Conservation (phyloP, 1,139 yeast species). For the Waltiozyma sp. region DNA sequence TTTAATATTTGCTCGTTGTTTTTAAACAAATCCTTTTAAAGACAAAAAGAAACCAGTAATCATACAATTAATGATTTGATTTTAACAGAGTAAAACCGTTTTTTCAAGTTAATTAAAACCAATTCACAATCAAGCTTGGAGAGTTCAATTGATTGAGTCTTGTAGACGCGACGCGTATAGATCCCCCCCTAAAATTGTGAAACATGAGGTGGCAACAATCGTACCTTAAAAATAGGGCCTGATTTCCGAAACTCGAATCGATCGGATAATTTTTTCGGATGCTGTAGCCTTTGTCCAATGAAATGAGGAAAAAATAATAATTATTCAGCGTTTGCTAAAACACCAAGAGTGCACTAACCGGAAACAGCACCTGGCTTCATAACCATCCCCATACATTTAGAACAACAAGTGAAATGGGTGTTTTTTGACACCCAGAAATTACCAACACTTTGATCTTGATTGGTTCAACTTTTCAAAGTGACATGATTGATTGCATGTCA, state of each 20-base stretch:
- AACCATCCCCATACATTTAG: neutral
- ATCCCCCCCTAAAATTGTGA: too few species aligned
- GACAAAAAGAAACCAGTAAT: too few species aligned
- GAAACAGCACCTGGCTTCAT: neutral
- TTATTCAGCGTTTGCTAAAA: neutral
- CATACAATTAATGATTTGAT: too few species aligned
- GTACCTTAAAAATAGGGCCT: too few species aligned
- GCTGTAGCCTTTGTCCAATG: neutral
- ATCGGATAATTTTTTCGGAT: neutral
- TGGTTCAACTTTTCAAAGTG: neutral
- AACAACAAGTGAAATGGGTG: neutral
- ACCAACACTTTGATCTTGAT: neutral
- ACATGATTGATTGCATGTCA: neutral
- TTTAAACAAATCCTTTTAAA: too few species aligned
- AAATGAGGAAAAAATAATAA: neutral
- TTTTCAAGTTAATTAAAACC: too few species aligned
- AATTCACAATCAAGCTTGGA: too few species aligned
- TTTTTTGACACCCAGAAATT: neutral
- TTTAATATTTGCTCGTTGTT: too few species aligned
- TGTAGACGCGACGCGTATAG: too few species aligned
- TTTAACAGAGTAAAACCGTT: too few species aligned
- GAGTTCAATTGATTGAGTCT: too few species aligned
- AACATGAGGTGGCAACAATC: too few species aligned
- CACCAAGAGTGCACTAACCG: neutral
- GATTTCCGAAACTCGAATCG: neutral